Percentiles rank a stretch among this genome's conserved stretches.
Evolutionary conservation across 768 basidiomycete genomes (phyloP).

Genomic region (Obba rivulosa): DNA sequence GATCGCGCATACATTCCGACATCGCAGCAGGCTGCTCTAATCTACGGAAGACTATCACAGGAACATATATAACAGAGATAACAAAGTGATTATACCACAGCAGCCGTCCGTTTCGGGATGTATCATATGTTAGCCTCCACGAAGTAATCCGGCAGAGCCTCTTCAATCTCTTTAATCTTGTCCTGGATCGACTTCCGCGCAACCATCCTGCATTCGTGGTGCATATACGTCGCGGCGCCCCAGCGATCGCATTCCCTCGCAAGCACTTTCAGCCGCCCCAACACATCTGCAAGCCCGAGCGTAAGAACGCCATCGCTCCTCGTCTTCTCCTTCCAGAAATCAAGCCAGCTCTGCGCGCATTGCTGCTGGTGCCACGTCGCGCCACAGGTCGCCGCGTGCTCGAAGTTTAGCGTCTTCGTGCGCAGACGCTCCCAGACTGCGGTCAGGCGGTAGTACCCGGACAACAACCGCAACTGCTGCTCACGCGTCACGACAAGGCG

Average conservation of each 20-base stretch:
- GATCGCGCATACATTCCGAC: neutral
- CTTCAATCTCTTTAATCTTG: slow-evolving; percentile 50
- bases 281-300: slow-evolving; percentile 59
- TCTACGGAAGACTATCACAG: neutral
- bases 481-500: slow-evolving; percentile 47
- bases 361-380: slow-evolving; percentile 70
- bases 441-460: slow-evolving; percentile 67
- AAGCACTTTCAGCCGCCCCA: slow-evolving; percentile 58
- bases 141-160: slow-evolving; percentile 61
- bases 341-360: slow-evolving; percentile 68
- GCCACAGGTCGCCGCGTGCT: slow-evolving; percentile 57
- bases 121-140: slow-evolving; percentile 21
- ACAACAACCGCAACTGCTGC: slow-evolving; percentile 62
- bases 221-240: slow-evolving; percentile 75
- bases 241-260: slow-evolving; percentile 65
- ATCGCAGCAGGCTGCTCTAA: too few relatives aligned
- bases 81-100: neutral
- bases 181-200: slow-evolving; percentile 55
- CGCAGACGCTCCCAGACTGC: slow-evolving; percentile 63
- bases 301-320: slow-evolving; percentile 53
- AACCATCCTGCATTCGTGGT: slow-evolving; percentile 60
- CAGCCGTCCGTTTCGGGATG: neutral
- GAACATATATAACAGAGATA: neutral
- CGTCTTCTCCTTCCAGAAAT: slow-evolving; percentile 78
- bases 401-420: slow-evolving; percentile 50